These are phyloP conservation scores for Haplosporangium sp. DNA, from an alignment of 371 early-diverging fungal genomes.

Conservation along the genomic window DNA sequence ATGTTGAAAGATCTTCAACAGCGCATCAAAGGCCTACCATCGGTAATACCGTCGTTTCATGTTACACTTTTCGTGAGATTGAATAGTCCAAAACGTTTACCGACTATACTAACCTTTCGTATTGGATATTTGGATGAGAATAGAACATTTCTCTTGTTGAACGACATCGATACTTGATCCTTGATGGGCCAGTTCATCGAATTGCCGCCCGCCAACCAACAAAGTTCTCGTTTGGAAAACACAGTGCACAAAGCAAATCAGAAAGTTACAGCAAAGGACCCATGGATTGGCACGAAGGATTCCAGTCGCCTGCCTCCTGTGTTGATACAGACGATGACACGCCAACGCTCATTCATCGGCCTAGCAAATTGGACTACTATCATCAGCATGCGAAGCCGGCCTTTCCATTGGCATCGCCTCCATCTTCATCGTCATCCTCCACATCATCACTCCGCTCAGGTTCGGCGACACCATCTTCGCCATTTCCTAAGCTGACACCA, in stretches of 20 bases:
- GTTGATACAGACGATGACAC: slow-evolving; percentile 9
- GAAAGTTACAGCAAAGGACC: slow-evolving; percentile 15
- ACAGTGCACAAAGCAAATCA: slow-evolving; percentile 15
- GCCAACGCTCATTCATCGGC: slow-evolving; percentile 21
- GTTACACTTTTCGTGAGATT: too few relatives aligned
- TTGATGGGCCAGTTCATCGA: slow-evolving; percentile 51
- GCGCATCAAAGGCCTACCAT: slow-evolving; percentile 49
- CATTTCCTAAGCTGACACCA: slow-evolving; percentile 12
- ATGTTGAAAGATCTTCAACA: slow-evolving; percentile 53
- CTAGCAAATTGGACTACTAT: slow-evolving; percentile 41
- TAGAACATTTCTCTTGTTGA: slow-evolving; percentile 51
- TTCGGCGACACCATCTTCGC: slow-evolving; percentile 13
- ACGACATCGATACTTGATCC: slow-evolving; percentile 42
- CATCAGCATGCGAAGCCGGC: slow-evolving; percentile 45
- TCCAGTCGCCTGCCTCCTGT: slow-evolving; percentile 14
- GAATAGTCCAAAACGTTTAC: too few relatives aligned
- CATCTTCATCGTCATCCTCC: slow-evolving; percentile 29
- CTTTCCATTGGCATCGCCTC: slow-evolving; percentile 21
- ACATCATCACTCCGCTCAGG: slow-evolving; percentile 5
- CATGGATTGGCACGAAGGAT: slow-evolving; percentile 39
- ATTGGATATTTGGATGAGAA: too few relatives aligned
- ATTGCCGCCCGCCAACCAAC: slow-evolving; percentile 32
- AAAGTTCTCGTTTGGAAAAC: slow-evolving; percentile 16
- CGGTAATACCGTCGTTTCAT: slow-evolving; percentile 10
- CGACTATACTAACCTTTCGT: too few relatives aligned